A percentile compares a stretch with the other conserved stretches of the same genome.
phyloP scores from a whole-genome alignment of 2,329 filamentous ascomycete genomes.

The Pyricularia pennisetigena region DNA sequence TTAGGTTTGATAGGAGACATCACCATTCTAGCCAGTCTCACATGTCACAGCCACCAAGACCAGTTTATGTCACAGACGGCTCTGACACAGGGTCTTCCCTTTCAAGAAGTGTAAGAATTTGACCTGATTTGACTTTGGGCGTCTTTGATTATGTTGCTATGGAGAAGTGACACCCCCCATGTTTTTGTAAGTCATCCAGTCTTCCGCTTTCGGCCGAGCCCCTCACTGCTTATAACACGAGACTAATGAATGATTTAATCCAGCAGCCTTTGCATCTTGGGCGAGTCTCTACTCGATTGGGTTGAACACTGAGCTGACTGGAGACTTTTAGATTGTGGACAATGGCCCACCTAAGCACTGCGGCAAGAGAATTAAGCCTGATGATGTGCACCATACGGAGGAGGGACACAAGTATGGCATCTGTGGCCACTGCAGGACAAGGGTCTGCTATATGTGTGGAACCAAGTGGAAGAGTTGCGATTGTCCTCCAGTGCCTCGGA shows the following conservation, averaged over 20 bases:
- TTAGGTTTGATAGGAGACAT: not conserved
- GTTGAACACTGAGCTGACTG: not conserved
- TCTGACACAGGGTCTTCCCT: not conserved
- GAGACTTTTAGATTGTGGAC: not conserved
- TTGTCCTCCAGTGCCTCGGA: not conserved
- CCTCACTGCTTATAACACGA: not conserved
- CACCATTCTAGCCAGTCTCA: not conserved
- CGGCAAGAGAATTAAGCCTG: not conserved
- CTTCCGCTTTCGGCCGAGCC: not conserved
- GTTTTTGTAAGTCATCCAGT: not conserved
- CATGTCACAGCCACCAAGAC: not conserved
- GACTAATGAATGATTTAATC: not conserved
- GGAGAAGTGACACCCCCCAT: not conserved
- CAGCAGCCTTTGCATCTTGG: not conserved
- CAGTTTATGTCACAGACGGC: not conserved
- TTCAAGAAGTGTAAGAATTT: not conserved
- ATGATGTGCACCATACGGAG: not conserved
- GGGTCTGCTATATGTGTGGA: not conserved
- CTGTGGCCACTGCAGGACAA: not conserved
- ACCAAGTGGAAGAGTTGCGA: not conserved
- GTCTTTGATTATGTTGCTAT: not conserved
- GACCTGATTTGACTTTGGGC: not conserved
- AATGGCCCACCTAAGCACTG: not conserved
- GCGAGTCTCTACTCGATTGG: not conserved
- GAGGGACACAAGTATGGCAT: not conserved